These are phyloP conservation scores for Candida yuanshanica DNA, from an alignment of 805 yeast species.

Conservation along the genomic window DNA sequence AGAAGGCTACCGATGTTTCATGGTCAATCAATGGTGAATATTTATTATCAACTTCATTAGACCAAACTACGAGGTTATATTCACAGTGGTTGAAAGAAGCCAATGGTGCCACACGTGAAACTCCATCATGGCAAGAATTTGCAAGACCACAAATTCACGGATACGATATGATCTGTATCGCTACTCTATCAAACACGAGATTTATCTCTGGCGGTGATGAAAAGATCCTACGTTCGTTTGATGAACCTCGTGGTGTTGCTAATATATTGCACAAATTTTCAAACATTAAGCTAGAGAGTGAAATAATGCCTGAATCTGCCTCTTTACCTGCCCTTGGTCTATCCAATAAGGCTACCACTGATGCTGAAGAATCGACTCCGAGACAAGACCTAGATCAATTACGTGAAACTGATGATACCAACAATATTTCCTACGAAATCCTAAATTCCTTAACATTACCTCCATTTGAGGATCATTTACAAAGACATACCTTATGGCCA, in stretches of 20 bases:
- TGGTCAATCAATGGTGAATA: constrained; percentile 71
- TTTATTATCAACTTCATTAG: constrained; percentile 73
- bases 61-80: constrained; percentile 86
- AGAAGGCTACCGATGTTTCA: constrained; percentile 67
- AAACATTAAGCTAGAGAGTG: constrained; percentile 31
- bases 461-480: constrained; percentile 88
- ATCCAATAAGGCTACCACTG: constrained; percentile 79
- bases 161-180: constrained; percentile 85
- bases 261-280: constrained; percentile 50
- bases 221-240: constrained; percentile 83
- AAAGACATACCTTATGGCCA: constrained; percentile 90
- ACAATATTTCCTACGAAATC: constrained; percentile 40
- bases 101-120: constrained; percentile 26
- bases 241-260: constrained; percentile 77
- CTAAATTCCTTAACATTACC: constrained; percentile 45
- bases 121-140: constrained; percentile 75
- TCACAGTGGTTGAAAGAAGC: constrained; percentile 49
- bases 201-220: constrained; percentile 97
- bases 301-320: constrained; percentile 70
- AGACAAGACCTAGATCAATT: constrained; percentile 22
- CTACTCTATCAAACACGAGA: constrained; percentile 49
- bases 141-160: constrained; percentile 98
- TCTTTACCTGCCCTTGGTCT: constrained; percentile 89
- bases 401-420: constrained; percentile 29
- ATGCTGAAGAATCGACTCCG: constrained; percentile 27